These are phyloP conservation scores for Arabis hirsuta DNA, from an alignment of 345 rosid species.

Conservation along the genomic window DNA sequence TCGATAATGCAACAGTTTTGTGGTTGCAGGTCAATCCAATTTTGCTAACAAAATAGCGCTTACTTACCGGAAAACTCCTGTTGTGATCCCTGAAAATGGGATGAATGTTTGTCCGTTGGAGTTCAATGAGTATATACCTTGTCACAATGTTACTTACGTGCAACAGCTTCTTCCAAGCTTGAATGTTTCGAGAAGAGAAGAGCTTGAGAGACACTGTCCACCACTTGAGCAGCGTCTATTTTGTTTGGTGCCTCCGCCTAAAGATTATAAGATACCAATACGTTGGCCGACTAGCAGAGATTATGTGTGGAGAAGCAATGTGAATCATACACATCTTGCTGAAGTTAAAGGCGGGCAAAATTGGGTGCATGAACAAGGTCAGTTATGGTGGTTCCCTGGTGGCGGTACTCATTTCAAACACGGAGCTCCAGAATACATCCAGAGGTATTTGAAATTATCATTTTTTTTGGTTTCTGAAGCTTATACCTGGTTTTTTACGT, in stretches of 20 bases:
- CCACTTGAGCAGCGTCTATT: constrained; percentile 77
- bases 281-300: constrained; percentile 93
- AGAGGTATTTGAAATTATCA: constrained; percentile 44
- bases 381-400: constrained; percentile 97
- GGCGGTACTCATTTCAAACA: constrained; percentile 99
- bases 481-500: background rate
- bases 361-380: constrained; percentile 89
- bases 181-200: constrained; percentile 79
- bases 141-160: constrained; percentile 75
- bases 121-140: constrained; percentile 88
- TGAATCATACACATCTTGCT: constrained; percentile 94
- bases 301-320: constrained; percentile 93
- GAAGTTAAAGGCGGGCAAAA: constrained; percentile 97
- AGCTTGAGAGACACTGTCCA: constrained; percentile 95
- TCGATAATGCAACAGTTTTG: constrained; percentile 23
- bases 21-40: constrained; percentile 51
- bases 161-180: constrained; percentile 63
- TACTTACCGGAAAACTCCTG: constrained; percentile 59
- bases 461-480: background rate
- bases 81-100: constrained; percentile 62
- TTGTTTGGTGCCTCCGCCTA: constrained; percentile 91
- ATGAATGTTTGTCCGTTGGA: constrained; percentile 72
- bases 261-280: constrained; percentile 84
- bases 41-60: constrained; percentile 60
- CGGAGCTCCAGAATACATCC: constrained; percentile 91